These are phyloP conservation scores for Phylloporus arenicola DNA, from an alignment of 768 basidiomycete species.

Conservation along the genomic window DNA sequence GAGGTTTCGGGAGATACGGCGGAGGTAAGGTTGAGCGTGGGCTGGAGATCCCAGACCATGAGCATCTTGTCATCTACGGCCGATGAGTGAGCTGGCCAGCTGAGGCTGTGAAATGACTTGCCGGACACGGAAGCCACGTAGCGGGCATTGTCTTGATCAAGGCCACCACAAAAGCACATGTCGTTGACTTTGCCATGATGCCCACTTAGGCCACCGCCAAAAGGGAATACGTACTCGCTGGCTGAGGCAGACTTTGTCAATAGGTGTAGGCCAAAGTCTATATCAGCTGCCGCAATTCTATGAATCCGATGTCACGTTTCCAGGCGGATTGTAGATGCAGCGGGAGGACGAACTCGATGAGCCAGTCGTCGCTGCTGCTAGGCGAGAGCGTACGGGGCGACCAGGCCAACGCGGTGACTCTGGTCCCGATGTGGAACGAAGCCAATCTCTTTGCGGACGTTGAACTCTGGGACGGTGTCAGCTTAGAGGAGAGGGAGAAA, in stretches of 20 bases:
- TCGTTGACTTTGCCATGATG: slow-evolving; percentile 77
- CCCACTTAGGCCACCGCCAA: slow-evolving; percentile 76
- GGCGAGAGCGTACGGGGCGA: slow-evolving; percentile 68
- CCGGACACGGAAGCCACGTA: slow-evolving; percentile 83
- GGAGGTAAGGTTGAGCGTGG: slow-evolving; percentile 43
- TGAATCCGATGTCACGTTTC: slow-evolving; percentile 4
- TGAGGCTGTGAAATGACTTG: slow-evolving; percentile 19
- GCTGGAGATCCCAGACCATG: slow-evolving; percentile 83
- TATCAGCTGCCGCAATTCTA: slow-evolving; percentile 64
- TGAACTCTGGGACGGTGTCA: slow-evolving; percentile 33
- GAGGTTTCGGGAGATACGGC: slow-evolving; percentile 29
- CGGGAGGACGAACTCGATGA: slow-evolving; percentile 54
- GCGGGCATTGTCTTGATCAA: slow-evolving; percentile 57
- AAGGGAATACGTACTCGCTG: slow-evolving; percentile 55
- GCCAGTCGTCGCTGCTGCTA: slow-evolving; percentile 58
- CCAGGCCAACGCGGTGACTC: slow-evolving; percentile 74
- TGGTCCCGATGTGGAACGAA: slow-evolving; percentile 66
- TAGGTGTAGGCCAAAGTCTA: slow-evolving; percentile 66
- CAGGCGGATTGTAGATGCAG: not conserved
- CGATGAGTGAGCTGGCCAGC: not conserved
- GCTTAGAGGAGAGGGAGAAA: slow-evolving; percentile 1
- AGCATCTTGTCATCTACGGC: slow-evolving; percentile 71
- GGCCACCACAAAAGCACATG: slow-evolving; percentile 76
- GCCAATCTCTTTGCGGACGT: slow-evolving; percentile 49
- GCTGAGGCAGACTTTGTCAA: slow-evolving; percentile 50